Base-by-base conservation (phyloP, 2,329 filamentous ascomycete species). In the Tetracladium maxilliforme region DNA sequence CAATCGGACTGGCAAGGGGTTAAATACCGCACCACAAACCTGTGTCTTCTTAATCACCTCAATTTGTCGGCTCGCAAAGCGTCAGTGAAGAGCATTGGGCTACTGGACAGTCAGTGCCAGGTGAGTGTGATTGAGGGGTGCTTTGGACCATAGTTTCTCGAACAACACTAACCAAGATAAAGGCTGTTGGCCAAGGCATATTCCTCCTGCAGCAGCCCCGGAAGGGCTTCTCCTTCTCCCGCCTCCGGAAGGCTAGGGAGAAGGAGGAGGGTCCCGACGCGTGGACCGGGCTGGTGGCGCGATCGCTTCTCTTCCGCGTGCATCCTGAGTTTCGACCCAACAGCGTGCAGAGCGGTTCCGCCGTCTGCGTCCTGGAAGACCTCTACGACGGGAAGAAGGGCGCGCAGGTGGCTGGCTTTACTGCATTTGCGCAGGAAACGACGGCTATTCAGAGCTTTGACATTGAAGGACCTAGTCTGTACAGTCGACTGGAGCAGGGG, bases 361-460 rank as follows among this genome's bases (percentile, higher is more conserved):
- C 26, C 12, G n/a, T 28, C 12, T 28, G 24, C 11, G 13, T 22
- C n/a, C n/a, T 23, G 15, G 26, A 22, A 4, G n/a, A 16, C 14
- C 23, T 21, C 15, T 28, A 21, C 20, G 26, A 28, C 16, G 16
- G 13, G 5, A 23, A 21, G 3, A 12, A 14, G 13, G 26, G 26
- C 10, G 16, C 14, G n/a, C 21, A 22, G 9, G 19, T 28, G 14
- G 21, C 24, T 10, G 26, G 26, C 6, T 28, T 28, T 9, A 21
- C 23, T 14, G 23, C 26, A 8, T 28, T 28, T 24, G 21, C 24
- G 13, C 26, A 28, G 21, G 19, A 22, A 18, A 23, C 26, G n/a
- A 16, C 15, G 6, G 15, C 23, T 19, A 18, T 28, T 10, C 26
- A 28, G 13, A 23, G 21, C n/a, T 28, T 23, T 14, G 26, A 28